Base-by-base conservation (phyloP, 768 basidiomycete species). In the Trichaptum fuscoviolaceum region DNA sequence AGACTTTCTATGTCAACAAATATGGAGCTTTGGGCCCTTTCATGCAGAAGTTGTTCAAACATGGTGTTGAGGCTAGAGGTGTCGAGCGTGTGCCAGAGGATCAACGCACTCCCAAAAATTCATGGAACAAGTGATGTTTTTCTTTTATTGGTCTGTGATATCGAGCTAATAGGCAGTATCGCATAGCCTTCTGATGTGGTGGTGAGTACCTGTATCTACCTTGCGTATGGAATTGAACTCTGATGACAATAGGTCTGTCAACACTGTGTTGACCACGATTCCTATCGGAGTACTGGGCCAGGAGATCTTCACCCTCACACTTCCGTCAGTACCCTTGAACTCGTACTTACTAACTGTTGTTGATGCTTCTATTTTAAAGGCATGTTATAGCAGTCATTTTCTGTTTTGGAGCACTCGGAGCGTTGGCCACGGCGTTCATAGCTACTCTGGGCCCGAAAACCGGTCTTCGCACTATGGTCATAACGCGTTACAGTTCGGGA, bases 391-490 rank as follows among this genome's bases (percentile, higher is more conserved):
- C 80, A 0, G 78, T 78, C 4, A 84, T 80, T 25, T 67, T 84
- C 27, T 78, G 78, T 70, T 85, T 85, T 66, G 77, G 77, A 35
- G 79, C 80, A 23, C 73, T 84, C 25, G 83, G 82, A 6, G 75
- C 75, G 4, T 66, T 77, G 6, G 73, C 75, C 8, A 79, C 81
- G 0, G 82, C 83, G 1, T 84, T 85, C 69, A 82, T 86, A 59
- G 83, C 85, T 20, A 84, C 79, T 7, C 74, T 87, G 9, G 85
- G 85, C 0, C 85, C 85, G 0, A 72, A 73, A 67, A 85, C 83
- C 1, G 85, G 85, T 12, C 73, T 86, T 25, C 77, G 85, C 7
- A 85, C 84, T 0, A 86, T 86, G 83, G 75, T 85, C 58, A 83
- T 83, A 63, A 73, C 79, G 2, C 77, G 84, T 1, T 85, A 78